Percentiles rank a stretch among this genome's conserved stretches.
Evolutionary conservation across 1,284 basidiomycete species (phyloP).

Genomic region (Moesziomyces antarcticus): DNA sequence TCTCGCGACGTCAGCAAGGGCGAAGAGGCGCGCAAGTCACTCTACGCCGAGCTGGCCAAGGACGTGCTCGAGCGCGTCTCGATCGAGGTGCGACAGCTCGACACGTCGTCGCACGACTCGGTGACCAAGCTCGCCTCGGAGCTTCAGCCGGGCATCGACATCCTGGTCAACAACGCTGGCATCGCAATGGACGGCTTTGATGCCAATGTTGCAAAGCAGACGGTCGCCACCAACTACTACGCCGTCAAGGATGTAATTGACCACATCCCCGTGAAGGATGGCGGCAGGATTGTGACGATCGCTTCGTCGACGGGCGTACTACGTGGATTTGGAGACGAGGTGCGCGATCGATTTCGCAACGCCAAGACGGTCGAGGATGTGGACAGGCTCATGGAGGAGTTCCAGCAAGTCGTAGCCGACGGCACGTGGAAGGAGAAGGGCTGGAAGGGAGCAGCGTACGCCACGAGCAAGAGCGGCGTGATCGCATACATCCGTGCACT

Average conservation of each 20-base stretch:
- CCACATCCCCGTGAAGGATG: slow-evolving; percentile 46
- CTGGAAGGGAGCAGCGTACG: slow-evolving; percentile 62
- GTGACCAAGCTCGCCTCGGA: slow-evolving; percentile 36
- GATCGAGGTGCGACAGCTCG: slow-evolving; percentile 43
- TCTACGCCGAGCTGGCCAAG: slow-evolving; percentile 38
- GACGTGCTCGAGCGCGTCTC: slow-evolving; percentile 30
- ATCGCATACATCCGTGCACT: slow-evolving; percentile 54
- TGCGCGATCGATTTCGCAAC: slow-evolving; percentile 42
- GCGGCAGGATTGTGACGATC: slow-evolving; percentile 55
- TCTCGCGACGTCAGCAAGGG: slow-evolving; percentile 55
- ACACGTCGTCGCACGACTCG: slow-evolving; percentile 37
- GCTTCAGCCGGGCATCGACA: slow-evolving; percentile 49
- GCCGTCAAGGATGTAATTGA: slow-evolving; percentile 52
- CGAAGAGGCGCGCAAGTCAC: slow-evolving; percentile 50
- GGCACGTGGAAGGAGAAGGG: slow-evolving; percentile 58
- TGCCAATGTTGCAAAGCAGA: slow-evolving; percentile 55
- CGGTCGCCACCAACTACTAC: slow-evolving; percentile 62
- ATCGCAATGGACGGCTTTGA: slow-evolving; percentile 62
- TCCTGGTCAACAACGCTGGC: slow-evolving; percentile 64
- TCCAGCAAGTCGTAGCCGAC: slow-evolving; percentile 46
- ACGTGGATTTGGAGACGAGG: slow-evolving; percentile 40
- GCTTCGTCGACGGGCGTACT: slow-evolving; percentile 57
- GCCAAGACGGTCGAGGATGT: slow-evolving; percentile 42
- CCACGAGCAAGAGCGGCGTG: slow-evolving; percentile 57
- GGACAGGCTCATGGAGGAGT: slow-evolving; percentile 52